Conservation (phyloP, 2,329 filamentous ascomycete genomes). For the Botrytis galanthina region DNA sequence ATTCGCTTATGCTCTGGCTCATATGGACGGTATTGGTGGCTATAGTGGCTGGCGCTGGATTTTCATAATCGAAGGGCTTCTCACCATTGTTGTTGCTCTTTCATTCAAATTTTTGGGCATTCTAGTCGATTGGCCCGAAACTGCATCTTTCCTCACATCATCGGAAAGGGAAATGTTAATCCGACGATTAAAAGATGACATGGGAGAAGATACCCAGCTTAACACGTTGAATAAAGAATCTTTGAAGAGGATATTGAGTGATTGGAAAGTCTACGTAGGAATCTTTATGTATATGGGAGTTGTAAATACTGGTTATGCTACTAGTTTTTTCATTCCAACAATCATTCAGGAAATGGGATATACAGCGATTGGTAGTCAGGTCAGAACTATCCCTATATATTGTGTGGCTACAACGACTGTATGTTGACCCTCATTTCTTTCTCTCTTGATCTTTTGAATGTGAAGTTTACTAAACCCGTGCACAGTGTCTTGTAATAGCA, state of each 20-base stretch:
- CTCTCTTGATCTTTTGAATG: not conserved
- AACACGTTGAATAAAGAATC: slow-evolving; percentile 39
- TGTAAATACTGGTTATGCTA: slow-evolving; percentile 44
- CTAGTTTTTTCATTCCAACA: slow-evolving; percentile 33
- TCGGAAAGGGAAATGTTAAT: slow-evolving; percentile 39
- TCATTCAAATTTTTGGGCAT: slow-evolving; percentile 42
- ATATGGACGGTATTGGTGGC: slow-evolving; percentile 52
- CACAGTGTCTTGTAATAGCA: slow-evolving; percentile 11
- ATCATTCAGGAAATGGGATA: slow-evolving; percentile 30
- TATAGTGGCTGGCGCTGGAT: slow-evolving; percentile 44
- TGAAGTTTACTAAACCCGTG: not conserved
- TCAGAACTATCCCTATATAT: slow-evolving; percentile 31
- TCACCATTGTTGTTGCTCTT: slow-evolving; percentile 37
- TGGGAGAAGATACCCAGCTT: slow-evolving; percentile 27
- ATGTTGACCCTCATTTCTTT: not conserved
- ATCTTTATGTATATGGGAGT: slow-evolving; percentile 60
- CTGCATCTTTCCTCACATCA: slow-evolving; percentile 43
- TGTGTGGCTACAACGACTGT: slow-evolving; percentile 22
- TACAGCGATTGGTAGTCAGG: slow-evolving; percentile 23
- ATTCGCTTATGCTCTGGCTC: slow-evolving; percentile 53
- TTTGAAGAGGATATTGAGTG: slow-evolving; percentile 43
- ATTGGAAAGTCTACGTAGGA: slow-evolving; percentile 47
- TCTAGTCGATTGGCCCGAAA: slow-evolving; percentile 47
- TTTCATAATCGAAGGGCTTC: slow-evolving; percentile 47
- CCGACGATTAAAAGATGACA: slow-evolving; percentile 29